Evolutionary conservation across 2,329 filamentous ascomycete genomes (phyloP).

Genomic region (Basipetospora chlamydospora): DNA sequence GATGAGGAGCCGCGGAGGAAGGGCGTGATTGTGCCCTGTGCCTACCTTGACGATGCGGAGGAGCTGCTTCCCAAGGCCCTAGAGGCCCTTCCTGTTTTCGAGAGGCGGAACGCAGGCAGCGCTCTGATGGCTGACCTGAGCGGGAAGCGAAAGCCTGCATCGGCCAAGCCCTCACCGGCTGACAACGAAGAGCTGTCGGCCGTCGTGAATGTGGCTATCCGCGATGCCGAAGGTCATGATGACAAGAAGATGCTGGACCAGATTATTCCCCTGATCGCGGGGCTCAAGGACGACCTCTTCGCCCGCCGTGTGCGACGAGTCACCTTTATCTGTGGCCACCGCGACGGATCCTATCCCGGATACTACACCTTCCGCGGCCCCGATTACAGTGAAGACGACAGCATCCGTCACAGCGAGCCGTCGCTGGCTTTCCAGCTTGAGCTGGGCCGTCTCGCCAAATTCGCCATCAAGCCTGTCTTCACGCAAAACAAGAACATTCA

Average conservation of each 20-base stretch:
- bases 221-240: slow-evolving; percentile 69
- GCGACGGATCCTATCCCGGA: slow-evolving; percentile 84
- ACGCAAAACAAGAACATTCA: slow-evolving; percentile 99
- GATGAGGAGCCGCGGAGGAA: slow-evolving; percentile 69
- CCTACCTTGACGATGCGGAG: slow-evolving; percentile 87
- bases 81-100: slow-evolving; percentile 56
- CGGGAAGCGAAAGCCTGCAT: slow-evolving; percentile 52
- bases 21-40: slow-evolving; percentile 87
- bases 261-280: slow-evolving; percentile 60
- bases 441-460: slow-evolving; percentile 83
- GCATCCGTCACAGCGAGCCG: slow-evolving; percentile 93
- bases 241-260: slow-evolving; percentile 69
- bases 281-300: slow-evolving; percentile 72
- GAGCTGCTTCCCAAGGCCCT: slow-evolving; percentile 73
- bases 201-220: slow-evolving; percentile 83
- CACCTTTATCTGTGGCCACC: slow-evolving; percentile 92
- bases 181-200: slow-evolving; percentile 71
- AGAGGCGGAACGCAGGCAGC: slow-evolving; percentile 36
- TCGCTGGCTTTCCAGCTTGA: slow-evolving; percentile 98
- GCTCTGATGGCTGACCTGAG: slow-evolving; percentile 55
- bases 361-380: slow-evolving; percentile 99
- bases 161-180: slow-evolving; percentile 25
- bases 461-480: slow-evolving; percentile 96
- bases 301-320: slow-evolving; percentile 72
- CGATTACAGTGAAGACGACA: slow-evolving; percentile 75